A percentile compares a stretch with the other conserved stretches of the same genome.
Evolutionary conservation across 2,329 filamentous ascomycete genomes (phyloP).

Genomic region (Leptoxyphium fumago): DNA sequence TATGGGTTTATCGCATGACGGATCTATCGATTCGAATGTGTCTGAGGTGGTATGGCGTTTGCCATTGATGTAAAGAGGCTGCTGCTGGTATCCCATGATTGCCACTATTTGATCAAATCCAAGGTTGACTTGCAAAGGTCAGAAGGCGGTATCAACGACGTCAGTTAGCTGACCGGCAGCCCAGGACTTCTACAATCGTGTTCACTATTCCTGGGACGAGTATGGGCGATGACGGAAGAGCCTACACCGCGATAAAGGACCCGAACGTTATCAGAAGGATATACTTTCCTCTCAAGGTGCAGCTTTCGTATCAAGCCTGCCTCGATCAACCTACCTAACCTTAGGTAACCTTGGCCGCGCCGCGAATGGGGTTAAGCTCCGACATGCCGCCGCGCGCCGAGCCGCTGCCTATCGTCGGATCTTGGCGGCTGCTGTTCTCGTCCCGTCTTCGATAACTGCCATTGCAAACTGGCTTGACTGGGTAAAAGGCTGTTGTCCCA

Average conservation of each 20-base stretch:
- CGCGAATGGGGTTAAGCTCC: not conserved
- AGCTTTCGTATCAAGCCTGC: not conserved
- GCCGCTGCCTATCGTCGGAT: not conserved
- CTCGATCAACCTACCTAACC: not conserved
- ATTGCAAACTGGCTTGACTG: not conserved
- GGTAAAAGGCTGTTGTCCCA: no score
- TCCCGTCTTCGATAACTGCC: not conserved
- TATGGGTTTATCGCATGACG: conserved; percentile 52
- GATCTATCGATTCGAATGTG: conserved; percentile 60
- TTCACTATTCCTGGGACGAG: not conserved
- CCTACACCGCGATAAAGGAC: not conserved
- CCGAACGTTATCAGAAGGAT: not conserved
- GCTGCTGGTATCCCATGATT: conserved; percentile 10
- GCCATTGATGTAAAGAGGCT: conserved; percentile 58
- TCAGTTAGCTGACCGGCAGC: not conserved
- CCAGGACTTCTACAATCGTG: not conserved
- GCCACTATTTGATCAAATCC: not conserved
- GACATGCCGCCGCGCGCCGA: no score
- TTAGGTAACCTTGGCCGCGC: not conserved
- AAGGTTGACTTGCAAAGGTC: not conserved
- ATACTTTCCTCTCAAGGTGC: not conserved
- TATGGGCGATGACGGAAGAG: not conserved
- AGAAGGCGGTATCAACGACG: no score
- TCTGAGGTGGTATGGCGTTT: conserved; percentile 43
- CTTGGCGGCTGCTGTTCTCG: not conserved